Base-by-base conservation (phyloP, 139 green algal genomes). In the Chlamydomonas sphaeroides region DNA sequence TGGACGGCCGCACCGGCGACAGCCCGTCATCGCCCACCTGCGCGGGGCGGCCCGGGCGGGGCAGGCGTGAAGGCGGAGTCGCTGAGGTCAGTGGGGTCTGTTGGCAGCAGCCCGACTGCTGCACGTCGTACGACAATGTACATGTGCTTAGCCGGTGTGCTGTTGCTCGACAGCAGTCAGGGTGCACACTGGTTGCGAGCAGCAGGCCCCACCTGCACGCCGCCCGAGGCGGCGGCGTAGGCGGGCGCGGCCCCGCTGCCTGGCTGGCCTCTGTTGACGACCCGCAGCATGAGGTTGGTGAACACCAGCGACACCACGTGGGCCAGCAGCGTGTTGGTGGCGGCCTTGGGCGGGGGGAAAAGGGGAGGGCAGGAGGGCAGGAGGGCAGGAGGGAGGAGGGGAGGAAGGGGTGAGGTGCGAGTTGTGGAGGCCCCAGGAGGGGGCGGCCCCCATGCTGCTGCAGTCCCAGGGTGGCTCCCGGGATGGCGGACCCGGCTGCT, bases 271-370 rank as follows among this genome's bases (percentile, higher is more conserved):
- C 38, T 8, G 61, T 32, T 61, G 15, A 94, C 59, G 15, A 85
- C 59, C 11, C 88, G 78, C 80, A 97, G 87, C 86, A 98, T 88
- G 83, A 91, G 90, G 76, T 97, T 94, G 28, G 91, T 88, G 68
- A 97, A 92, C 1, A 96, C 78, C 41, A 98, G 89, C 32, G 87
- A 93, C 67, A 96, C 84, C 79, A 98, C 96, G 88, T 98, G 96
- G 0, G 88, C 86, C 70, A 98, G 88, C 45, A 98, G 79, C 5
- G 91, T 95, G 84, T 98, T 98, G 76, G 92, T 92, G 80, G 90
- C 95, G 20, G 96, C 95, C 93, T 98, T 94, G 15, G 21, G 32
- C 15, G 39, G 21, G 77, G 18, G 30, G 30, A 36, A 57, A 30
- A 14, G 38, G 5, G 3, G 18, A 39, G 20, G 20, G 14, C 18